phyloP scores from a whole-genome alignment of 768 basidiomycete genomes.

The Hericium alpestre region DNA sequence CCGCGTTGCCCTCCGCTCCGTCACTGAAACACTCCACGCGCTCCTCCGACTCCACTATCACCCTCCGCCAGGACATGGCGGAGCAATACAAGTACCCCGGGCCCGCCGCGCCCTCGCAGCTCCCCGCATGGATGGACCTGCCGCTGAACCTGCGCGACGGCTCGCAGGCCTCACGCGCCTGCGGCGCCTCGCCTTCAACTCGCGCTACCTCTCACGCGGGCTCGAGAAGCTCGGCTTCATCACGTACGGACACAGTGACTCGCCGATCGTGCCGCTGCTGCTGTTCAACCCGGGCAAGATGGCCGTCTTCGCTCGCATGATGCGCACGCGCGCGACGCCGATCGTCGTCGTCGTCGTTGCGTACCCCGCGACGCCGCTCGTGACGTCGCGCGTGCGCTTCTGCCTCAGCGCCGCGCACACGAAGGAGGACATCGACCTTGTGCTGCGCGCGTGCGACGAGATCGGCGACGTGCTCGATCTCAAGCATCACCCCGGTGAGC shows the following conservation, averaged over 20 bases:
- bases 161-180: conserved; percentile 69
- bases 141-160: conserved; percentile 69
- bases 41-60: conserved; percentile 24
- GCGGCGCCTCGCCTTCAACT: conserved; percentile 87
- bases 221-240: conserved; percentile 92
- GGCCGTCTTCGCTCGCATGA: conserved; percentile 82
- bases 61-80: conserved; percentile 17
- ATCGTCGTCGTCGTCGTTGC: conserved; percentile 85
- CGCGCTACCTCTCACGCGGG: conserved; percentile 80
- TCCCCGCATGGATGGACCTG: conserved; percentile 76
- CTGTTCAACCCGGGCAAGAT: conserved; percentile 93
- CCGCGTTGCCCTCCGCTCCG: conserved; percentile 18
- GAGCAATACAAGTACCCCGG: conserved; percentile 60
- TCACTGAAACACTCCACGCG: conserved; percentile 20
- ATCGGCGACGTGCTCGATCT: conserved; percentile 83
- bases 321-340: conserved; percentile 65
- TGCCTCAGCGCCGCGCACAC: conserved; percentile 93
- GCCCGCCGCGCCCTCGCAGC: conserved; percentile 47
- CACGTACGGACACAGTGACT: conserved; percentile 83
- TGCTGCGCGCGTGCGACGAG: conserved; percentile 84
- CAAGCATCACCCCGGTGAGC: conserved; percentile 64
- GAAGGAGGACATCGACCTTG: conserved; percentile 86
- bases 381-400: conserved; percentile 84
- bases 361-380: conserved; percentile 84
- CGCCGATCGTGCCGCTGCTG: conserved; percentile 87